These are phyloP conservation scores for Pisolithus thermaeus DNA, from an alignment of 1,284 basidiomycete species.

Conservation along the genomic window DNA sequence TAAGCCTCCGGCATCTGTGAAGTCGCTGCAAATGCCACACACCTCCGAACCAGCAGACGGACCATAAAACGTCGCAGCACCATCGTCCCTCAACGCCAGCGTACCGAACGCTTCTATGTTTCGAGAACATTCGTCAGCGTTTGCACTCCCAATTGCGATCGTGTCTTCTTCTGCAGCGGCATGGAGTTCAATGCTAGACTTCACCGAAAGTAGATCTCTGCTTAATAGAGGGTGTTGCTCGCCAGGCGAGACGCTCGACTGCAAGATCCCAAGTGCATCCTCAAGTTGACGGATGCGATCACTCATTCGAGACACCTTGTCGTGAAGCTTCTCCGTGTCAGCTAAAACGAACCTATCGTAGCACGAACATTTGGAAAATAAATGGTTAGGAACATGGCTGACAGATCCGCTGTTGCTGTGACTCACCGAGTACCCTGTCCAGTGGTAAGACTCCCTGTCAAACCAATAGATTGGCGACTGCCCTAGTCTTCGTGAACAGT, in stretches of 20 bases:
- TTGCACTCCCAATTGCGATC: constrained; percentile 12
- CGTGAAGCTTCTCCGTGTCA: constrained; percentile 68
- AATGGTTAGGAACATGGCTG: too few relatives aligned
- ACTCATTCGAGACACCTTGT: constrained; percentile 67
- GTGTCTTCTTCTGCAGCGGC: constrained; percentile 40
- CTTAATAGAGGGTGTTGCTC: constrained; percentile 59
- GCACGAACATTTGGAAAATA: background rate
- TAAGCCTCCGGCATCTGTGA: background rate
- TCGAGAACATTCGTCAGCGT: constrained; percentile 40
- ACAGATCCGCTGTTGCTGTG: background rate
- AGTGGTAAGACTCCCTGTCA: constrained; percentile 48
- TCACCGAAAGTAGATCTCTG: constrained; percentile 61
- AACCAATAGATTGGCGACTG: background rate
- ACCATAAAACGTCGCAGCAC: constrained; percentile 60
- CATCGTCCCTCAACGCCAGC: constrained; percentile 56
- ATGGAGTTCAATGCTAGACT: constrained; percentile 61
- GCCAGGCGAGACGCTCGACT: constrained; percentile 38
- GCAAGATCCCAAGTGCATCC: constrained; percentile 59
- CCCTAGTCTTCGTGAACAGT: background rate
- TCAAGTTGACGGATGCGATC: constrained; percentile 73
- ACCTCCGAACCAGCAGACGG: constrained; percentile 61
- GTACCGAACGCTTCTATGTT: constrained; percentile 61
- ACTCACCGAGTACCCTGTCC: constrained; percentile 61
- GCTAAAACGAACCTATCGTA: constrained; percentile 63
- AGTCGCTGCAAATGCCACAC: constrained; percentile 14